These are phyloP conservation scores for Dictyostelium citrinum DNA, from an alignment of 78 protist species.

Conservation along the genomic window DNA sequence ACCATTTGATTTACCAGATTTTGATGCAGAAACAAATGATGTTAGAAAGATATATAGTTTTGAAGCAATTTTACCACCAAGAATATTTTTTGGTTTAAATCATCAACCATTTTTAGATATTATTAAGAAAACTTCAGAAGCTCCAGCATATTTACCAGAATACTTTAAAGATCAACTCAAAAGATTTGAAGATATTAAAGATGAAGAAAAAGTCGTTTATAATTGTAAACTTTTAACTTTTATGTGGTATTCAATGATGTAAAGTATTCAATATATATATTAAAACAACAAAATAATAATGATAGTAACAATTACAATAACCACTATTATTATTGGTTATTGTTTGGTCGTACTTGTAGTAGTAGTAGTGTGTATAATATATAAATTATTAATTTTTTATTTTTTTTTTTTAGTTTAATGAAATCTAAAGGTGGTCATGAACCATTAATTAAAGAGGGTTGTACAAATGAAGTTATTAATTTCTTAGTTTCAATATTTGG, in stretches of 20 bases:
- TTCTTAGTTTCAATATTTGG: neutral
- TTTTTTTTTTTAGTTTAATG: neutral
- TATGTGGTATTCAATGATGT: conserved; percentile 7
- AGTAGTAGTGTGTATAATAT: no score
- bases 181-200: neutral
- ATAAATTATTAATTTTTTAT: neutral
- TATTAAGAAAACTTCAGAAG: neutral
- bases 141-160: neutral
- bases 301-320: no score
- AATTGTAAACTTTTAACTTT: conserved; percentile 11
- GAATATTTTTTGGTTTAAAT: conserved; percentile 29
- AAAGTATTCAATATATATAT: no score
- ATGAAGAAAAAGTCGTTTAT: neutral
- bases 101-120: conserved; percentile 14
- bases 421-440: neutral
- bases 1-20: conserved; percentile 40
- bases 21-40: neutral
- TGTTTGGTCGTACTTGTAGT: no score
- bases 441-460: neutral
- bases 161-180: neutral
- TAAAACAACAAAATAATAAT: no score
- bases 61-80: conserved; percentile 53
- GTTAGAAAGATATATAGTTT: conserved; percentile 7
- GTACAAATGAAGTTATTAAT: neutral
- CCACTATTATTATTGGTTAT: no score